Conservation (phyloP, 1,139 yeast genomes). For the Sugiyamaella pinicola region DNA sequence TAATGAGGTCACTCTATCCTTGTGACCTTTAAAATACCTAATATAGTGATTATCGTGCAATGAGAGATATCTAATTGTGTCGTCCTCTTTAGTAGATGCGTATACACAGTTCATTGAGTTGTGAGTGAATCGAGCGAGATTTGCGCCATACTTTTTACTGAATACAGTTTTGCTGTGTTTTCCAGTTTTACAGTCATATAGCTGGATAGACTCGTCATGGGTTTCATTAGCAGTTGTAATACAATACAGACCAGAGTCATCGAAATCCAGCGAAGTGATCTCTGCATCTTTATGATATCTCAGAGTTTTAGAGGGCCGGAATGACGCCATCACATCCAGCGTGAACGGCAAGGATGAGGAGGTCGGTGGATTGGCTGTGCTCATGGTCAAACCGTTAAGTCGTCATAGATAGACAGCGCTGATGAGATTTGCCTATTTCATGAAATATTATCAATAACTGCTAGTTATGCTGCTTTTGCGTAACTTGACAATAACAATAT, state of each 20-base stretch:
- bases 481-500: too few species aligned
- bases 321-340: slow-evolving; percentile 49
- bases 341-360: slow-evolving; percentile 41
- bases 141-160: slow-evolving; percentile 91
- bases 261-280: slow-evolving; percentile 82
- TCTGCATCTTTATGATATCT: slow-evolving; percentile 56
- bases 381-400: not conserved
- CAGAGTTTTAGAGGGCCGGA: slow-evolving; percentile 62
- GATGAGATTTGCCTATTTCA: not conserved
- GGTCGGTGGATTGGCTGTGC: not conserved
- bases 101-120: slow-evolving; percentile 71
- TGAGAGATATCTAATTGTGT: slow-evolving; percentile 62
- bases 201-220: slow-evolving; percentile 73
- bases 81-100: slow-evolving; percentile 81
- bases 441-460: not conserved
- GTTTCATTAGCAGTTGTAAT: slow-evolving; percentile 65
- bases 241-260: slow-evolving; percentile 78
- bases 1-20: slow-evolving; percentile 66
- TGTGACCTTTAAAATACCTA: slow-evolving; percentile 87
- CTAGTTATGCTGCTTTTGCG: too few species aligned
- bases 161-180: slow-evolving; percentile 54
- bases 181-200: slow-evolving; percentile 79
- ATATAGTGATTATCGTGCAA: slow-evolving; percentile 77
- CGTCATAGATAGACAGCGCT: not conserved
- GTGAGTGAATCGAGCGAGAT: slow-evolving; percentile 83